Evolutionary conservation across 2,329 filamentous ascomycete genomes (phyloP), one percentile per base, ranked within the genome.

Genomic region (Trichoderma sp.): DNA sequence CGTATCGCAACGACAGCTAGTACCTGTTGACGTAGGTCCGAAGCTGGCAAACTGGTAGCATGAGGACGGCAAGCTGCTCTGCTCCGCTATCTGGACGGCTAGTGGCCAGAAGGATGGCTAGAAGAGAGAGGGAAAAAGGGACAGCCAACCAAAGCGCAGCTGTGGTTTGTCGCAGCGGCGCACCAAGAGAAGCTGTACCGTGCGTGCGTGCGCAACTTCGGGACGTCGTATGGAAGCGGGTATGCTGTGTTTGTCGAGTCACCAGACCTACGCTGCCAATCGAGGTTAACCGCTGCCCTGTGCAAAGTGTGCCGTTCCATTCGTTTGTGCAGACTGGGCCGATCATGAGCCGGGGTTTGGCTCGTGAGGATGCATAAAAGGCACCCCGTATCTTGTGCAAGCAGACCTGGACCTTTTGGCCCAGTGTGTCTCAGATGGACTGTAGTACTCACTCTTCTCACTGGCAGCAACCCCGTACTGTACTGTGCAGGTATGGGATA

Each of bases 301-400:
- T 66, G 62, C 69, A 64, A 73, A 66, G 14, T 69, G 79, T 78
- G 79, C 79, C 78, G 81, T 83, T 78, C 81, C 79, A 83, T 82
- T 82, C 79, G 81, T 78, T 79, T 80, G 79, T 78, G 76, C 77
- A 77, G 78, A 76, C 79, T 77, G 71, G 80, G 80, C 78, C 80
- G 79, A 82, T 80, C 80, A 82, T 80, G 79, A 80, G 78, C 81
- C 80, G 79, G 80, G 79, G 45, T 50, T 60, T 69, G 66, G 66
- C 45, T 69, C 31, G 21, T 72, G 35, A 72, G 69, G 59, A 45
- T 72, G 69, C 69, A 65, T 64, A 53, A 73, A 27, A 29, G 53
- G 53, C 56, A 31, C 67, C 67, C 56, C 60, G 60, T 63, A 63
- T 63, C 60, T 63, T 63, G 60, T 63, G 60, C 60, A 35, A 33